Conservation (phyloP, 2,329 filamentous ascomycete species). For the Claviceps purpurea region DNA sequence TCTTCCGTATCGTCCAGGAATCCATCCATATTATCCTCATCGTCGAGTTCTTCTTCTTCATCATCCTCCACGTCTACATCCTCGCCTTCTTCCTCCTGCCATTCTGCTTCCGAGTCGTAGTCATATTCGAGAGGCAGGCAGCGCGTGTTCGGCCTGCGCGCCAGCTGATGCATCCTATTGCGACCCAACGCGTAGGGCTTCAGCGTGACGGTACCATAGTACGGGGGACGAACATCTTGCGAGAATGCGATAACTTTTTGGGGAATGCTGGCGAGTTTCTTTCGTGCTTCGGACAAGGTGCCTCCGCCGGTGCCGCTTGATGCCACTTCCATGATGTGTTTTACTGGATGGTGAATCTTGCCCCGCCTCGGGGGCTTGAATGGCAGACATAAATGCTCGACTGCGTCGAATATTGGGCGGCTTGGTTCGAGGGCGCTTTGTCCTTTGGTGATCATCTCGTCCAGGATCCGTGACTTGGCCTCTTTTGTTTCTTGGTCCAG, state of each 20-base stretch:
- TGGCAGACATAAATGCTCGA: conserved; percentile 32
- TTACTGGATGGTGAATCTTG: conserved; percentile 37
- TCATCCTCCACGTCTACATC: conserved; percentile 55
- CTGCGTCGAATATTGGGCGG: conserved; percentile 27
- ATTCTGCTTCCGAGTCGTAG: conserved; percentile 77
- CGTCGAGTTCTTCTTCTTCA: conserved; percentile 55
- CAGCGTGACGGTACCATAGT: conserved; percentile 59
- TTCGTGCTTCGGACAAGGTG: conserved; percentile 20
- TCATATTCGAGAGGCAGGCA: conserved; percentile 62
- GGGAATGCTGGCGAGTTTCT: conserved; percentile 38
- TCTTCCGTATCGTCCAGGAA: conserved; percentile 86
- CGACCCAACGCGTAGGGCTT: conserved; percentile 31
- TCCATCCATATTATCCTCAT: conserved; percentile 75
- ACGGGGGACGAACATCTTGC: conserved; percentile 54
- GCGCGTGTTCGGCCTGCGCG: conserved; percentile 39
- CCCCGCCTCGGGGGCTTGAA: conserved; percentile 29
- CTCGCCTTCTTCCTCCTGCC: conserved; percentile 63
- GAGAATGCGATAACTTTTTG: conserved; percentile 51
- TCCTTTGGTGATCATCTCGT: conserved; percentile 35
- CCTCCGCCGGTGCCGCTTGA: conserved; percentile 23
- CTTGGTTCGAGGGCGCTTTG: conserved; percentile 27
- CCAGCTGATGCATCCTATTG: conserved; percentile 35
- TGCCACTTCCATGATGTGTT: conserved; percentile 45
- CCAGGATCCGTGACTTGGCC: conserved; percentile 37
- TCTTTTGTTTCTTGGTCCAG: conserved; percentile 44